phyloP scores from a whole-genome alignment of 768 basidiomycete genomes.

The Dioszegia hungarica region DNA sequence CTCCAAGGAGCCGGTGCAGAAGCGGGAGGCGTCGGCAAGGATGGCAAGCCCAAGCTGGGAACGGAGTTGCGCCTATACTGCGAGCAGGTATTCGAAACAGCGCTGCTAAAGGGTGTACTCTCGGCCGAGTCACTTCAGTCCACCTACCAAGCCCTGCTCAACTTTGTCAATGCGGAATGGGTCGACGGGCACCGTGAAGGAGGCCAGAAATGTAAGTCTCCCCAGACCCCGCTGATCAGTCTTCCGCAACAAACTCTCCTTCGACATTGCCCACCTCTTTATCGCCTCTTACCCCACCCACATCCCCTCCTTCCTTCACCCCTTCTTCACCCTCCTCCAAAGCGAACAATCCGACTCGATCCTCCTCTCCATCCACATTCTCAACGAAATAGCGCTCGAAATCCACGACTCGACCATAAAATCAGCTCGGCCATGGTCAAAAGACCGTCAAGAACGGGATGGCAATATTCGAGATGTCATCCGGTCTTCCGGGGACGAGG shows the following conservation, averaged over 20 bases:
- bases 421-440: constrained; percentile 68
- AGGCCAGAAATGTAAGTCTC: constrained; percentile 67
- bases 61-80: constrained; percentile 46
- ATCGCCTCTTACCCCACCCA: constrained; percentile 41
- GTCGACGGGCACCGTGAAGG: constrained; percentile 77
- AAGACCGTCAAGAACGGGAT: constrained; percentile 72
- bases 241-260: constrained; percentile 71
- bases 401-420: constrained; percentile 95
- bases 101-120: constrained; percentile 43
- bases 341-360: constrained; percentile 65
- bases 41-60: constrained; percentile 47
- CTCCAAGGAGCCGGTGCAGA: constrained; percentile 49
- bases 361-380: constrained; percentile 80
- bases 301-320: constrained; percentile 41
- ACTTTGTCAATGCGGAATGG: constrained; percentile 85
- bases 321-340: constrained; percentile 36
- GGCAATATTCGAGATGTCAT: constrained; percentile 81
- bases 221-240: constrained; percentile 53
- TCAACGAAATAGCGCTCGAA: constrained; percentile 92
- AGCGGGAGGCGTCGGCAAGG: constrained; percentile 33
- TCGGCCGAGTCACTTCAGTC: constrained; percentile 34
- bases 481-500: constrained; percentile 73
- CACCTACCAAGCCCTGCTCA: constrained; percentile 69
- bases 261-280: constrained; percentile 48
- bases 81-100: constrained; percentile 47